phyloP scores from a whole-genome alignment of 2,329 filamentous ascomycete genomes.

The Alternaria sp. region DNA sequence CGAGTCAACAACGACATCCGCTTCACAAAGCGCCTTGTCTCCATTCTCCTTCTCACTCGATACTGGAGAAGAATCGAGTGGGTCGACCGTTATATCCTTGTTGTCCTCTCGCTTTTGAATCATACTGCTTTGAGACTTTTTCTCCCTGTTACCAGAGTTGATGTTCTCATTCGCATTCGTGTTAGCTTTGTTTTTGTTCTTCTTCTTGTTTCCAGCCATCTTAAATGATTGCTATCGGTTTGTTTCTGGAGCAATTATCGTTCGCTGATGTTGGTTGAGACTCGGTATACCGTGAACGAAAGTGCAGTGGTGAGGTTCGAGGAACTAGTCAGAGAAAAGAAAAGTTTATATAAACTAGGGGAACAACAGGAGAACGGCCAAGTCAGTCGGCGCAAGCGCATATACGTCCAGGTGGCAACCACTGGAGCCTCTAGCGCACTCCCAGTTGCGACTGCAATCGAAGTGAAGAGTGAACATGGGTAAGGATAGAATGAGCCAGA shows the following conservation, averaged over 20 bases:
- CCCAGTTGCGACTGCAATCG: background rate
- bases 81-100: background rate
- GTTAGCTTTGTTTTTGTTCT: background rate
- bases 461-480: background rate
- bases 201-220: background rate
- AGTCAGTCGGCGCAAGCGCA: background rate
- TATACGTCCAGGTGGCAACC: background rate
- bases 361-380: background rate
- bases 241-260: background rate
- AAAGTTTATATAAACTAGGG: background rate
- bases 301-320: background rate
- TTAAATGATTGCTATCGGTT: background rate
- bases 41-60: background rate
- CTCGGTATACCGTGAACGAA: background rate
- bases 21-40: background rate
- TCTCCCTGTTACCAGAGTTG: background rate
- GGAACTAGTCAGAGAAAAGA: background rate
- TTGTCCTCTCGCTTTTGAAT: background rate
- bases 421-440: background rate
- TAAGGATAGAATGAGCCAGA: background rate
- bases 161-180: background rate
- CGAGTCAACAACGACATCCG: background rate
- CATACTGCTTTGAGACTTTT: background rate
- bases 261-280: background rate
- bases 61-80: background rate